These are phyloP conservation scores for Cryptococcus wingfieldii DNA, from an alignment of 1,284 basidiomycete genomes.

Conservation along the genomic window DNA sequence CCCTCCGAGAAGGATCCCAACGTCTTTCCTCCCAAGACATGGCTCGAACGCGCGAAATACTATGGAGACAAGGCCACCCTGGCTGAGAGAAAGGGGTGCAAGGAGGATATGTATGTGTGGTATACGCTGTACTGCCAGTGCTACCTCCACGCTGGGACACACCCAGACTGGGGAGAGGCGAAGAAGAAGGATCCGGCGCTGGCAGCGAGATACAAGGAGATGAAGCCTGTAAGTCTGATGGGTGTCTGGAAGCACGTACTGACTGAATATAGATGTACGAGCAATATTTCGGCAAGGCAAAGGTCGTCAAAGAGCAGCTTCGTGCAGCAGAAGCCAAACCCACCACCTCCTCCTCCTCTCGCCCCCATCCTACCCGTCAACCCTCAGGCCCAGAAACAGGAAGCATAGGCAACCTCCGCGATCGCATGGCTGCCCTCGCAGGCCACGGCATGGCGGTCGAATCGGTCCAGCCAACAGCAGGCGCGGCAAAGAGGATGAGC, in stretches of 20 bases:
- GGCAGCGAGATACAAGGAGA: constrained; percentile 34
- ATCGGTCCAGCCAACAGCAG: neutral
- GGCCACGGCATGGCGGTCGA: constrained; percentile 46
- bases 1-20: constrained; percentile 5
- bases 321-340: constrained; percentile 4
- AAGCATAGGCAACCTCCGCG: constrained; percentile 44
- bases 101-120: constrained; percentile 41
- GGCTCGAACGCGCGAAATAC: constrained; percentile 40
- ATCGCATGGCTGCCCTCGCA: constrained; percentile 45
- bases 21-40: constrained; percentile 29
- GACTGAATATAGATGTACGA: constrained; percentile 9
- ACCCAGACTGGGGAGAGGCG: constrained; percentile 24
- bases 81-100: constrained; percentile 32
- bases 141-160: constrained; percentile 27
- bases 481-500: constrained; percentile 28
- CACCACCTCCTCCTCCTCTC: constrained; percentile 1
- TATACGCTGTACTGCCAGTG: constrained; percentile 33
- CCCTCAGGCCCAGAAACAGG: constrained; percentile 23
- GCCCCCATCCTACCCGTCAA: constrained; percentile 6
- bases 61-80: constrained; percentile 37
- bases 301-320: constrained; percentile 35
- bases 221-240: constrained; percentile 33
- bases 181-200: constrained; percentile 31
- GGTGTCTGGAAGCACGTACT: neutral
- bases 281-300: constrained; percentile 35